These are phyloP conservation scores for Logfia minima DNA, from an alignment of 129 eudicot species.

Conservation along the genomic window DNA sequence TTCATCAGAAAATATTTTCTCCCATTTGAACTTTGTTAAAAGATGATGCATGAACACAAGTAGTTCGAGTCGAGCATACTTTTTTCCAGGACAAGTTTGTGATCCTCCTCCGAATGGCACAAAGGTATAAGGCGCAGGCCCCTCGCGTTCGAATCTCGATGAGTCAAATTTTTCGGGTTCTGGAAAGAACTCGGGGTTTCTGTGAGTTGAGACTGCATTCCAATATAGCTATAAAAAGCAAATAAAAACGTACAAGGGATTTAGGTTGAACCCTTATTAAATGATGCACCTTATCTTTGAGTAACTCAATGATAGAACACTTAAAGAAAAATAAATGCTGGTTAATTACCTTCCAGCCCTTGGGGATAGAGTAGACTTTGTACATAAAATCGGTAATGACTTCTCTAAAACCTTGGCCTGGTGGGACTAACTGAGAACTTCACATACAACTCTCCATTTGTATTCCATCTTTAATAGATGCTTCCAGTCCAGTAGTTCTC, in stretches of 20 bases:
- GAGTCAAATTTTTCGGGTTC: constrained; percentile 56
- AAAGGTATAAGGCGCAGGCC: constrained; percentile 57
- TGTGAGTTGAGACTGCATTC: constrained; percentile 60
- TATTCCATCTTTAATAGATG: too few species aligned
- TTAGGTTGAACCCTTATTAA: too few species aligned
- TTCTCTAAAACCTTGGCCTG: too few species aligned
- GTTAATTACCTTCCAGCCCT: too few species aligned
- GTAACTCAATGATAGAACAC: too few species aligned
- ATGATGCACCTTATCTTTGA: not conserved
- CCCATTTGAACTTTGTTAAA: constrained; percentile 41
- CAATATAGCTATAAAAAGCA: constrained; percentile 48
- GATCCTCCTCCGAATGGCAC: constrained; percentile 78
- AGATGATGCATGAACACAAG: constrained; percentile 46
- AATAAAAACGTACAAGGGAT: not conserved
- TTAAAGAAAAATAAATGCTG: not conserved
- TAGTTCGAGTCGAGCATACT: constrained; percentile 44
- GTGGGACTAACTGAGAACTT: too few species aligned
- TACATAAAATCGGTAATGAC: too few species aligned
- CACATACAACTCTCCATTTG: too few species aligned
- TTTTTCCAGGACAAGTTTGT: constrained; percentile 67
- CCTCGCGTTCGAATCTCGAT: constrained; percentile 50
- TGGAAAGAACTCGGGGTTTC: constrained; percentile 44
- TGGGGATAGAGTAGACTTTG: too few species aligned
- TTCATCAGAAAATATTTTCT: constrained; percentile 38
- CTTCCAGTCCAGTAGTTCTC: too few species aligned